Evolutionary conservation across 2,329 filamentous ascomycete genomes (phyloP).

Genomic region (Ustulina deusta): DNA sequence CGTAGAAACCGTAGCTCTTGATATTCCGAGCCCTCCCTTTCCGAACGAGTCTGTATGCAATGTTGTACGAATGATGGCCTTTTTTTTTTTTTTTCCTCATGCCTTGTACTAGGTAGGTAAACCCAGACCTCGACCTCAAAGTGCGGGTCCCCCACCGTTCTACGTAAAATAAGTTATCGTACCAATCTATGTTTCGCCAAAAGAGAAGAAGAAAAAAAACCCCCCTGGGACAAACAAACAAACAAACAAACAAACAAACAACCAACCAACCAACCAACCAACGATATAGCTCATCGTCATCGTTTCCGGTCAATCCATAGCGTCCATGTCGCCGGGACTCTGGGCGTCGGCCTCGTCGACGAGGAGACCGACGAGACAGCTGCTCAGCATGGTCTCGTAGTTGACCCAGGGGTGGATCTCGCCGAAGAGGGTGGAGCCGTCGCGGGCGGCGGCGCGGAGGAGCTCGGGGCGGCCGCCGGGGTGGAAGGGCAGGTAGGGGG

Average conservation of each 20-base stretch:
- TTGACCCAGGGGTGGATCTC: slow-evolving; percentile 80
- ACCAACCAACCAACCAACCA: background rate
- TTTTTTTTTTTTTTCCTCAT: background rate
- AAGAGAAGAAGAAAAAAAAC: background rate
- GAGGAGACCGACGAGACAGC: slow-evolving; percentile 72
- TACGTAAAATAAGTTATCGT: background rate
- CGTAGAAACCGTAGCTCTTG: background rate
- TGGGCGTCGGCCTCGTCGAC: slow-evolving; percentile 65
- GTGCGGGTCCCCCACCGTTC: background rate
- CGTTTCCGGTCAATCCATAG: slow-evolving; percentile 66
- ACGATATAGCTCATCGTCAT: background rate
- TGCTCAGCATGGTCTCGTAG: slow-evolving; percentile 75
- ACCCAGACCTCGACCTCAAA: too few relatives aligned
- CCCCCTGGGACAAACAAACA: background rate
- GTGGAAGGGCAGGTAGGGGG: slow-evolving; percentile 89
- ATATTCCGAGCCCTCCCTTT: background rate
- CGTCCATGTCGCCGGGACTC: slow-evolving; percentile 60
- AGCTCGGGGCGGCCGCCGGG: slow-evolving; percentile 86
- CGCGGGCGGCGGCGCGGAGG: slow-evolving; percentile 70
- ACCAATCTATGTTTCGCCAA: background rate
- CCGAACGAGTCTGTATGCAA: slow-evolving; percentile 4
- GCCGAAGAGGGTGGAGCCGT: slow-evolving; percentile 72
- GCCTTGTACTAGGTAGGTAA: background rate
- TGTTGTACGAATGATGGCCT: background rate
- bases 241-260: background rate